These are phyloP conservation scores for Teratosphaeria zuluensis DNA, from an alignment of 2,329 filamentous ascomycete species.

Conservation along the genomic window DNA sequence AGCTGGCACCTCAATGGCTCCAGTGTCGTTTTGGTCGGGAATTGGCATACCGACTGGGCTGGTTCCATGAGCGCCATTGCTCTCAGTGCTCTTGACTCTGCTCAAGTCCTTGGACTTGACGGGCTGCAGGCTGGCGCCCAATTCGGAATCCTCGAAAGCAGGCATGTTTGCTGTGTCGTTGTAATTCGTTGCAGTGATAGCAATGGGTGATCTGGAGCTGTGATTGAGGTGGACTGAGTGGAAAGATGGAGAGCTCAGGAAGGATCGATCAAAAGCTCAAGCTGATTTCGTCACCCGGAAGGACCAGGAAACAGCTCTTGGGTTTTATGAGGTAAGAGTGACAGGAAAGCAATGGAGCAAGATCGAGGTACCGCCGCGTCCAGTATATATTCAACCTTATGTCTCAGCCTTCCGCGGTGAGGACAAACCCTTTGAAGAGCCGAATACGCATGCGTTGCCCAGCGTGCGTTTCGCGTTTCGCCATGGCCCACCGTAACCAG, in stretches of 20 bases:
- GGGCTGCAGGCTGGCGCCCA: constrained; percentile 26
- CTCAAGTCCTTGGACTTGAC: constrained; percentile 10
- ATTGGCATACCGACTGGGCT: constrained; percentile 29
- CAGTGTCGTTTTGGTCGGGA: constrained; percentile 35
- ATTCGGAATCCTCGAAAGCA: constrained; percentile 49
- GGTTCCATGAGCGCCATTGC: constrained; percentile 20
- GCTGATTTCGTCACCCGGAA: neutral
- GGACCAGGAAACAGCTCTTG: neutral
- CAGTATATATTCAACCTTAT: neutral
- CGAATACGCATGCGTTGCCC: neutral
- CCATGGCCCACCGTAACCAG: neutral
- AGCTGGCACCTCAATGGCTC: constrained; percentile 60
- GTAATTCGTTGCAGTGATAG: constrained; percentile 2
- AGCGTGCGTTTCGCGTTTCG: neutral
- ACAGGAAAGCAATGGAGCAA: neutral
- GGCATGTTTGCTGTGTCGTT: constrained; percentile 42
- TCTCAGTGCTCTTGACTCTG: constrained; percentile 14
- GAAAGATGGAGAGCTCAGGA: neutral
- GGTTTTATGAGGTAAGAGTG: constrained; percentile 2
- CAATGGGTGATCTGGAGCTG: neutral
- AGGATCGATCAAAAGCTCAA: neutral
- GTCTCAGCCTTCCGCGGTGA: neutral
- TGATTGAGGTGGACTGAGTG: neutral
- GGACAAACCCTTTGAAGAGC: neutral
- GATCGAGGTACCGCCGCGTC: neutral